Evolutionary conservation across 2,329 filamentous ascomycete species (phyloP).

Genomic region (Fusarium denticulatum): DNA sequence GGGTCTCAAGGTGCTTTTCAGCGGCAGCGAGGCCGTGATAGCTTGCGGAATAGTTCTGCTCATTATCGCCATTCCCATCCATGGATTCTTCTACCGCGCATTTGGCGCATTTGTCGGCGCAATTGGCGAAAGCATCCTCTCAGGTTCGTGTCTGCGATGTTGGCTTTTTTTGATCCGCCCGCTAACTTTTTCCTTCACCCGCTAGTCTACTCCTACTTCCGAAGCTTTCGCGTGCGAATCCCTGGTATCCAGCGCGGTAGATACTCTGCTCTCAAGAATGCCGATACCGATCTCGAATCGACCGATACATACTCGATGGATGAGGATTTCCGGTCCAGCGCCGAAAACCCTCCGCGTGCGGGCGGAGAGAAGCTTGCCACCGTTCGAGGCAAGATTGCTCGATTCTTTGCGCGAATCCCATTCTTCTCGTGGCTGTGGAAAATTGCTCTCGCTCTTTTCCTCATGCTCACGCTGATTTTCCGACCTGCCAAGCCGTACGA

Average conservation of each 20-base stretch:
- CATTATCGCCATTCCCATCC: constrained; percentile 36
- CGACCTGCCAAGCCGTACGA: constrained; percentile 47
- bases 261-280: constrained; percentile 28
- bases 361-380: constrained; percentile 23
- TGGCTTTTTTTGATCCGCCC: not conserved
- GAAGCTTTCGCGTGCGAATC: constrained; percentile 29
- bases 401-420: constrained; percentile 17
- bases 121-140: constrained; percentile 29
- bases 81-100: constrained; percentile 37
- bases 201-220: constrained; percentile 26
- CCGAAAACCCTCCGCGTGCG: constrained; percentile 5
- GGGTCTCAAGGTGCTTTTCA: constrained; percentile 46
- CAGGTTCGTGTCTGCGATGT: constrained; percentile 9
- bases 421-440: constrained; percentile 31
- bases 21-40: constrained; percentile 43
- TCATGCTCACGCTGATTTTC: constrained; percentile 36
- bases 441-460: constrained; percentile 29
- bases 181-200: not conserved
- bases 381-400: constrained; percentile 4
- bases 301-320: constrained; percentile 35
- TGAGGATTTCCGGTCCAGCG: constrained; percentile 24
- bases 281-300: constrained; percentile 31
- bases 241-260: constrained; percentile 29
- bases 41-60: constrained; percentile 37
- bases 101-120: constrained; percentile 35